Evolutionary conservation across 228 moss, liverwort and hornwort genomes (phyloP).

Genomic region (Sphagnum magellanicum): DNA sequence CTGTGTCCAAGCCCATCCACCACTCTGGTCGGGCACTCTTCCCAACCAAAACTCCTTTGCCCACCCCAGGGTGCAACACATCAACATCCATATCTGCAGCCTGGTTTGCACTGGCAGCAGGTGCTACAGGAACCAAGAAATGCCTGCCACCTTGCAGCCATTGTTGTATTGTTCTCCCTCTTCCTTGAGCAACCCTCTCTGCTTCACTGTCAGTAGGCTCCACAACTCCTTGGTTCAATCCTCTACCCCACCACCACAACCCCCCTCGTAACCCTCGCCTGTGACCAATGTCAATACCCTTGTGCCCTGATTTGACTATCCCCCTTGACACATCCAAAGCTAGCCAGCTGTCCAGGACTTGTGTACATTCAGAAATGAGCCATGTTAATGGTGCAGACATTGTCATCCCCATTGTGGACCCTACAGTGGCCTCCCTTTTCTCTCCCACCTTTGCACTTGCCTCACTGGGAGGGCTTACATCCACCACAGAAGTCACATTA

Average conservation of each 20-base stretch:
- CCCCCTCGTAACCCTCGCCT: constrained; percentile 44
- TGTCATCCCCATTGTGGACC: constrained; percentile 15
- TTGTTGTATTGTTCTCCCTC: constrained; percentile 59
- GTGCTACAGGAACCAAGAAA: constrained; percentile 15
- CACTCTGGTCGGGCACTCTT: constrained; percentile 54
- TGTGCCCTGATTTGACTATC: constrained; percentile 54
- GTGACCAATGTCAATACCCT: constrained; percentile 42
- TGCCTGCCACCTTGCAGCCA: constrained; percentile 72
- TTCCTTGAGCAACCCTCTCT: constrained; percentile 40
- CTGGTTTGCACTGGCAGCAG: constrained; percentile 34
- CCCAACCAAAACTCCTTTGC: constrained; percentile 40
- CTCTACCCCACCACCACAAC: constrained; percentile 69
- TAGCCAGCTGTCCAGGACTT: constrained; percentile 68
- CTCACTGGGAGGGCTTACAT: constrained; percentile 32
- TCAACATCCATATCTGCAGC: constrained; percentile 70
- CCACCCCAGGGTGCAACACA: constrained; percentile 31
- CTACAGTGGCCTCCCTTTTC: constrained; percentile 33
- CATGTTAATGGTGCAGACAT: constrained; percentile 49
- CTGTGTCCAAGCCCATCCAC: constrained; percentile 84
- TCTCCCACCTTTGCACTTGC: constrained; percentile 18
- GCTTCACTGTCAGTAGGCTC: constrained; percentile 13
- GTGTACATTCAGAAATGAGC: constrained; percentile 66
- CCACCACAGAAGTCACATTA: constrained; percentile 51
- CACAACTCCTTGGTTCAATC: constrained; percentile 51
- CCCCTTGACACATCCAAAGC: constrained; percentile 66